Percentiles rank a stretch among this genome's conserved stretches.
Evolutionary conservation across 495 filamentous ascomycete species (phyloP).

Genomic region (Schizothecium vesticola): DNA sequence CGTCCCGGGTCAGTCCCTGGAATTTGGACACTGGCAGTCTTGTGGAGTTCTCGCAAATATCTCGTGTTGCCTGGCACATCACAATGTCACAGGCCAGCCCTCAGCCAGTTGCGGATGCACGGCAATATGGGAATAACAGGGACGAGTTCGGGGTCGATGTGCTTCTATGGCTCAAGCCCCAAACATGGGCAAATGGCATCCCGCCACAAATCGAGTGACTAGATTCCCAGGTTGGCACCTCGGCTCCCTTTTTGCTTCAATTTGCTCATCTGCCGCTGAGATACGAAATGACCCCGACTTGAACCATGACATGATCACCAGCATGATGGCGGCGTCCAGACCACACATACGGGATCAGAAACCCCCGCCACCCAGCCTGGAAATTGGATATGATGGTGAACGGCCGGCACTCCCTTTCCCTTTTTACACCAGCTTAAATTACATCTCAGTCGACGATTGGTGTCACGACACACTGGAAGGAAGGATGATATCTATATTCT

Average conservation of each 20-base stretch:
- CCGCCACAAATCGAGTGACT: too few species aligned
- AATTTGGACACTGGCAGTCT: too few species aligned
- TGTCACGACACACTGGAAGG: too few species aligned
- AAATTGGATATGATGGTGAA: too few species aligned
- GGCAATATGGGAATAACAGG: not conserved
- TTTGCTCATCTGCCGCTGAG: not conserved
- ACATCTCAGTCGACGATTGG: too few species aligned
- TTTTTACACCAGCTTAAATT: too few species aligned
- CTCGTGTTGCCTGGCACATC: not conserved
- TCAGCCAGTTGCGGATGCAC: not conserved
- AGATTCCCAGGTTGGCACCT: not conserved
- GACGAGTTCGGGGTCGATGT: too few species aligned
- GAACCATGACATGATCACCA: not conserved
- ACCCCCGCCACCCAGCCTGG: not conserved
- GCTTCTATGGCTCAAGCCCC: too few species aligned
- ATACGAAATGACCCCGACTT: not conserved
- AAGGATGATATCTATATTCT: too few species aligned
- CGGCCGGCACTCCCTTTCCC: too few species aligned
- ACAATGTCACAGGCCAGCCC: not conserved
- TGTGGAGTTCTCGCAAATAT: not conserved
- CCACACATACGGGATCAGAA: not conserved
- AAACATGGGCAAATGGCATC: too few species aligned
- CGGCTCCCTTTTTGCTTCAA: not conserved
- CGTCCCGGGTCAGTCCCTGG: too few species aligned
- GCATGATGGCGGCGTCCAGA: not conserved